Conservation (phyloP, 176 grass and related monocot genomes). For the Avena eriantha region DNA sequence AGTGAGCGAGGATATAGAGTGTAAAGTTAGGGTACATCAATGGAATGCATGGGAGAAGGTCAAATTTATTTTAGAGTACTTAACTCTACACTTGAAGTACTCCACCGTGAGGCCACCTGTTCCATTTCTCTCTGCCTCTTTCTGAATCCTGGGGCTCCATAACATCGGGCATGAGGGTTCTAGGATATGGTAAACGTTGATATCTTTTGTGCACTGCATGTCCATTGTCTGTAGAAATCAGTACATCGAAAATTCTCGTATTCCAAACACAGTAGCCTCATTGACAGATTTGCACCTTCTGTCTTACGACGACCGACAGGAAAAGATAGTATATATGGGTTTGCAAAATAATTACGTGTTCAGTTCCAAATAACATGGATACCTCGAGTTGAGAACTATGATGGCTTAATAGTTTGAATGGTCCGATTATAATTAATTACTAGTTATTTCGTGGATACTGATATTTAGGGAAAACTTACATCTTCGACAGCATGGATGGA, state of each 20-base stretch:
- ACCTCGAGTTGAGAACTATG: not conserved
- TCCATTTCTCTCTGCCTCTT: not conserved
- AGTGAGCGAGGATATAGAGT: not conserved
- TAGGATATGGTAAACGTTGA: not conserved
- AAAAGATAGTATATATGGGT: not conserved
- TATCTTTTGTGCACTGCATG: slow-evolving; percentile 12
- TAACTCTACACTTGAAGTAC: slow-evolving; percentile 53
- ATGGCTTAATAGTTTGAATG: not conserved
- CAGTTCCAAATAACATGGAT: not conserved
- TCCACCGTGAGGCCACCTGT: slow-evolving; percentile 22
- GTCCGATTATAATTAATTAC: not conserved
- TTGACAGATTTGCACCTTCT: not conserved
- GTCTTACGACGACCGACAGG: not conserved
- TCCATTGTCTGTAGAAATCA: not conserved
- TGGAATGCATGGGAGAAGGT: no score
- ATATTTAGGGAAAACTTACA: slow-evolving; percentile 17
- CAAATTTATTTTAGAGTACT: not conserved
- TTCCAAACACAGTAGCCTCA: not conserved
- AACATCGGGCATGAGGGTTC: not conserved
- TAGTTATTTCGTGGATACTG: not conserved
- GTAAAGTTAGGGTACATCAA: not conserved
- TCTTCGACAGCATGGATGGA: slow-evolving; percentile 33
- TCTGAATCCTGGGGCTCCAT: not conserved
- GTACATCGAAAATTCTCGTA: not conserved
- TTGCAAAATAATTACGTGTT: not conserved